phyloP scores from a whole-genome alignment of 2,329 filamentous ascomycete species.

The Penicillium fuscoglaucum region DNA sequence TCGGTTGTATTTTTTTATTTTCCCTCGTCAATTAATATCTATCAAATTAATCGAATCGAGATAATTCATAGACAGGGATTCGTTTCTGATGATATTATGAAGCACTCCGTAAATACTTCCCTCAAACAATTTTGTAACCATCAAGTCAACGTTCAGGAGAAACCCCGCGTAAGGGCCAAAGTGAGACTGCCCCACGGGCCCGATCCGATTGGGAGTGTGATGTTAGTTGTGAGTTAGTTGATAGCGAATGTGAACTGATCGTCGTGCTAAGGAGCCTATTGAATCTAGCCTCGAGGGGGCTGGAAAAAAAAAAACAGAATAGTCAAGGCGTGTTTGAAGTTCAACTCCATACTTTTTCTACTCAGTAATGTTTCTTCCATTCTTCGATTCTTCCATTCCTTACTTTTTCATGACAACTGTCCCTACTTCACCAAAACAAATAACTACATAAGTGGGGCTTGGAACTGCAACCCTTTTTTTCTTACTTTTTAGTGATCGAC shows the following conservation, averaged over 20 bases:
- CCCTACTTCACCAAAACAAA: constrained; percentile 4
- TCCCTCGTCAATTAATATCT: too few relatives aligned
- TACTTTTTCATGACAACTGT: background rate
- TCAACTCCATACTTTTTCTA: background rate
- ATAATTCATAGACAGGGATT: background rate
- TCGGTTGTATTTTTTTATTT: too few relatives aligned
- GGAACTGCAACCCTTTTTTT: background rate
- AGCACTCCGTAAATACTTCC: too few relatives aligned
- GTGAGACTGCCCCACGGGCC: background rate
- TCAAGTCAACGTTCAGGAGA: background rate
- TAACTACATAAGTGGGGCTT: constrained; percentile 8
- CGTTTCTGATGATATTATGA: background rate
- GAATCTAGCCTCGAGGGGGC: constrained; percentile 1
- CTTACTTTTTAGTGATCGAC: background rate
- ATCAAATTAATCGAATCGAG: background rate
- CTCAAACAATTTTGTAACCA: background rate
- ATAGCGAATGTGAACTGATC: constrained; percentile 1
- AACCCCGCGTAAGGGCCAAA: constrained; percentile 3
- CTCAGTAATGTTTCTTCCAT: background rate
- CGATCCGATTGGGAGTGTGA: constrained; percentile 1
- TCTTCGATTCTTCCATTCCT: constrained; percentile 13
- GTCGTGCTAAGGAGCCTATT: constrained; percentile 6
- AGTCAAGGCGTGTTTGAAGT: background rate
- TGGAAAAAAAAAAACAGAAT: background rate
- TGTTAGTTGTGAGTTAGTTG: background rate